Conservation (phyloP, 2,329 filamentous ascomycete species). For the Emmonsia crescens region DNA sequence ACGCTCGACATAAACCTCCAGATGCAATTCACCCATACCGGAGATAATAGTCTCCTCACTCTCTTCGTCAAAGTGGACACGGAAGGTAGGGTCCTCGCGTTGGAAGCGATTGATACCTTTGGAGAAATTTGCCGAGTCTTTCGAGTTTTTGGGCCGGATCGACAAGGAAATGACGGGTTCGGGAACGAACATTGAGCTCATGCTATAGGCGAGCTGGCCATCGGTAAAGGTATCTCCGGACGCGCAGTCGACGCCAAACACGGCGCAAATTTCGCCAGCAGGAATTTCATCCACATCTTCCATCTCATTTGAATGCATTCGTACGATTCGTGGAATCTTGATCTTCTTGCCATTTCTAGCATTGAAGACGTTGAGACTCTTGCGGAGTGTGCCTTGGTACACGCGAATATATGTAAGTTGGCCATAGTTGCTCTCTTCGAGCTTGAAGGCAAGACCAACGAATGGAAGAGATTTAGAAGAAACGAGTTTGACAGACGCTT, state of each 20-base stretch:
- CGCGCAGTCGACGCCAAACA: slow-evolving; percentile 95
- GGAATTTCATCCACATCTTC: slow-evolving; percentile 89
- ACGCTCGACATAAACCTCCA: slow-evolving; percentile 95
- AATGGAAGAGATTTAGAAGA: slow-evolving; percentile 71
- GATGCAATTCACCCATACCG: slow-evolving; percentile 93
- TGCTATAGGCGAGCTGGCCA: slow-evolving; percentile 79
- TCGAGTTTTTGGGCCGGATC: slow-evolving; percentile 89
- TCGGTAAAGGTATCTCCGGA: slow-evolving; percentile 98
- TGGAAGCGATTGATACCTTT: slow-evolving; percentile 99
- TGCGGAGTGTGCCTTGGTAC: slow-evolving; percentile 84
- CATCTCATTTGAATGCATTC: slow-evolving; percentile 99
- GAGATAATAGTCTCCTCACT: slow-evolving; percentile 96
- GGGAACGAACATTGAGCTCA: slow-evolving; percentile 95
- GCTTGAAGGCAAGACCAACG: slow-evolving; percentile 93
- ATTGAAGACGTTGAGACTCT: slow-evolving; percentile 86
- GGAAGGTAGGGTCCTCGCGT: slow-evolving; percentile 94
- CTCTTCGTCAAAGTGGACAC: slow-evolving; percentile 83
- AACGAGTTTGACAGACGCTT: slow-evolving; percentile 74
- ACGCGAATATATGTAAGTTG: slow-evolving; percentile 98
- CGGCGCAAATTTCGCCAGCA: slow-evolving; percentile 94
- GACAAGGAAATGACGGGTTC: slow-evolving; percentile 97
- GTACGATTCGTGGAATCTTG: slow-evolving; percentile 90
- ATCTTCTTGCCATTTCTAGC: slow-evolving; percentile 91
- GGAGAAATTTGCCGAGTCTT: slow-evolving; percentile 86
- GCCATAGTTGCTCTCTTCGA: slow-evolving; percentile 97